Conservation (phyloP, 306 rosid species). For the Cajanus cajan region DNA sequence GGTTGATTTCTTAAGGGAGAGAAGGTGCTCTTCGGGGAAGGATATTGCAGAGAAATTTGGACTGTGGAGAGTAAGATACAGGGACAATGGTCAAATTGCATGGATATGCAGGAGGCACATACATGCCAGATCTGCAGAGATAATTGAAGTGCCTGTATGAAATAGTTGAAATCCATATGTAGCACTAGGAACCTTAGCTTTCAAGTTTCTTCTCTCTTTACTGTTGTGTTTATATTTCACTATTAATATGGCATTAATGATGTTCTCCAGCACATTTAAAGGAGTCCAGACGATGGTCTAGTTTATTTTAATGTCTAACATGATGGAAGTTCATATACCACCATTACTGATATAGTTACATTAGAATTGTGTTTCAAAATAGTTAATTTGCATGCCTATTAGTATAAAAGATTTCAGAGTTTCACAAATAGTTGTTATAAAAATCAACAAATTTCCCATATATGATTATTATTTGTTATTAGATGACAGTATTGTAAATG, state of each 20-base stretch:
- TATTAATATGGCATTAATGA: neutral
- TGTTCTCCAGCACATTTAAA: neutral
- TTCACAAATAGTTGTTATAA: too few species aligned
- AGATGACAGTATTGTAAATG: neutral
- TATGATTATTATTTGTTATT: neutral
- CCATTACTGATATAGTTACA: neutral
- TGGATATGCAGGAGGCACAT: conserved; percentile 96
- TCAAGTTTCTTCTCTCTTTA: neutral
- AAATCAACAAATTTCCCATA: neutral
- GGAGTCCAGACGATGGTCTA: neutral
- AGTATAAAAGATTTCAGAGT: neutral
- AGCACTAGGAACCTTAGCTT: neutral
- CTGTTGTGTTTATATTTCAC: neutral
- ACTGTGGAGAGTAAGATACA: conserved; percentile 84
- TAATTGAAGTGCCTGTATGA: conserved; percentile 83
- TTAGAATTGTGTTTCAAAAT: neutral
- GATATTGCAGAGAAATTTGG: conserved; percentile 95
- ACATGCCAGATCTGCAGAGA: conserved; percentile 74
- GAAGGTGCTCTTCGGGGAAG: conserved; percentile 79
- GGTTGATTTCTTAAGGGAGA: conserved; percentile 83
- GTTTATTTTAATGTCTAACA: neutral
- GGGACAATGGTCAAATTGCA: conserved; percentile 79
- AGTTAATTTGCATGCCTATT: neutral
- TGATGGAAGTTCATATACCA: neutral
- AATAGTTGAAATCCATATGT: neutral